Evolutionary conservation across 2,329 filamentous ascomycete species (phyloP).

Genomic region (Apiospora aurea): DNA sequence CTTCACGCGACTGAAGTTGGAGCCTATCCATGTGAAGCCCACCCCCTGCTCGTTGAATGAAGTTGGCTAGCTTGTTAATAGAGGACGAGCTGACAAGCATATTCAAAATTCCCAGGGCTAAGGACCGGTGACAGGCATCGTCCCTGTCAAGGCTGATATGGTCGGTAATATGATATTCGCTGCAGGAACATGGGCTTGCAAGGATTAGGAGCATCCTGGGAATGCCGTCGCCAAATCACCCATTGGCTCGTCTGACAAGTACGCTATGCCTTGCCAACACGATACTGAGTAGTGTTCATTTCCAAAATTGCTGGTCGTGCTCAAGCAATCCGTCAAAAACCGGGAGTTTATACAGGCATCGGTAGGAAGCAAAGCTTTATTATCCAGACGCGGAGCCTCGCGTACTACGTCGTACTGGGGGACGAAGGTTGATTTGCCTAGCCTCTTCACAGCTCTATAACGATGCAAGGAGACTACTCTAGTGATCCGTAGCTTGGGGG

Average conservation of each 20-base stretch:
- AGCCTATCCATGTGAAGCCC: not conserved
- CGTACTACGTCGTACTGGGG: too few species aligned
- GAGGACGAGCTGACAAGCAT: not conserved
- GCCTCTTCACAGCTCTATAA: too few species aligned
- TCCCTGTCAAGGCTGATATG: not conserved
- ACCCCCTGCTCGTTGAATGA: not conserved
- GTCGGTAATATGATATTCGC: not conserved
- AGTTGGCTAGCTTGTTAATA: not conserved
- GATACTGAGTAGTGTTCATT: too few species aligned
- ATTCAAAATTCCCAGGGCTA: not conserved
- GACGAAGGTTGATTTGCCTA: too few species aligned
- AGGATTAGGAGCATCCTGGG: not conserved
- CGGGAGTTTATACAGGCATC: too few species aligned
- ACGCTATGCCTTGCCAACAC: too few species aligned
- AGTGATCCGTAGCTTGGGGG: constrained; percentile 59
- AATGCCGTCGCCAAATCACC: not conserved
- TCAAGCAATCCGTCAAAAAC: too few species aligned
- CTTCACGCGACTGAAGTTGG: not conserved
- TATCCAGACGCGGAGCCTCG: too few species aligned
- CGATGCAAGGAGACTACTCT: not conserved
- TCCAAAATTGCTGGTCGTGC: too few species aligned
- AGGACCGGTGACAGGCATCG: not conserved
- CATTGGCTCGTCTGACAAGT: too few species aligned
- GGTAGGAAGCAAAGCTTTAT: too few species aligned
- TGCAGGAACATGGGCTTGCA: not conserved